Conservation (phyloP, 1,139 yeast species). For the Yamadazyma diospyri region DNA sequence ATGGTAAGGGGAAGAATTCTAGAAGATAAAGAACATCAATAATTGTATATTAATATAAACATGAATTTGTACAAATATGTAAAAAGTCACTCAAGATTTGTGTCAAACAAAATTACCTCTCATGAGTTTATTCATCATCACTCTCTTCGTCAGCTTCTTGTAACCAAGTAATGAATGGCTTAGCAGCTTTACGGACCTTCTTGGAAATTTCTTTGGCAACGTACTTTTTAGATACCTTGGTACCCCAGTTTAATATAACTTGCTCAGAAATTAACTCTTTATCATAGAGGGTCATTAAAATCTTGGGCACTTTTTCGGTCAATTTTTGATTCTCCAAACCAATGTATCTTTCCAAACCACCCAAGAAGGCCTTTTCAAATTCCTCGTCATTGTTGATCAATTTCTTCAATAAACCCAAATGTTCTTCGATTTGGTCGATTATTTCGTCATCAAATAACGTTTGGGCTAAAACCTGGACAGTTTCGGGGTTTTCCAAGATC, state of each 20-base stretch:
- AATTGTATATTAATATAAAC: conserved; percentile 7
- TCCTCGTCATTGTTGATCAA: conserved; percentile 60
- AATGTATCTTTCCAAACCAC: conserved; percentile 92
- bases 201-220: conserved; percentile 90
- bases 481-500: conserved; percentile 67
- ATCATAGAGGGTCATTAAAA: conserved; percentile 77
- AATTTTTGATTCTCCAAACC: conserved; percentile 81
- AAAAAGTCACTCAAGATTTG: too few relatives aligned
- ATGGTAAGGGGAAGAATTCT: conserved; percentile 1
- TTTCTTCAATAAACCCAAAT: conserved; percentile 78
- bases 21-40: conserved; percentile 8
- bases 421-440: conserved; percentile 67
- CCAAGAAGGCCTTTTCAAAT: conserved; percentile 84
- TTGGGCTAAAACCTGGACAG: conserved; percentile 91
- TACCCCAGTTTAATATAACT: conserved; percentile 77
- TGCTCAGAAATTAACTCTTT: conserved; percentile 84
- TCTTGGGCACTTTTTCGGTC: conserved; percentile 72
- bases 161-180: conserved; percentile 92
- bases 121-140: conserved; percentile 51
- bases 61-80: conserved; percentile 3
- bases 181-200: conserved; percentile 94
- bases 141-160: conserved; percentile 78
- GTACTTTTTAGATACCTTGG: conserved; percentile 88
- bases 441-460: conserved; percentile 80
- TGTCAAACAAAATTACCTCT: background rate